Base-by-base conservation (phyloP, 139 green algal genomes). In the Tetraselmis striata region DNA sequence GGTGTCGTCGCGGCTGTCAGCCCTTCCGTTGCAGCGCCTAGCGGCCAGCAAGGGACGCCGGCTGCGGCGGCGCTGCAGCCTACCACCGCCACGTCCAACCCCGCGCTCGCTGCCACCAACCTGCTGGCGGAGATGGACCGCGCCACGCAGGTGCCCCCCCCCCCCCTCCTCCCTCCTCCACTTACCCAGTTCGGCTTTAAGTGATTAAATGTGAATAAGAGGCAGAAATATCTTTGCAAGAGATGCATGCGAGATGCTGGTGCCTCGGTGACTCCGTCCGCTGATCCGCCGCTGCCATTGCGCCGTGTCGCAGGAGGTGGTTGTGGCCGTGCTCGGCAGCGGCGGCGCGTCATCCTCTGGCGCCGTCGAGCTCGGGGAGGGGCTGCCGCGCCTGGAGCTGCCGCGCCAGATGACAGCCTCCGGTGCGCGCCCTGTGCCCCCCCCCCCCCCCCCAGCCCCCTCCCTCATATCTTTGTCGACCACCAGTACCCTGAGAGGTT, bases 111-210 rank as follows among this genome's bases (percentile, higher is more conserved):
- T 22, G 90, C 88, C 31, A 98, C 95, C 45, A 98, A 98, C 83
- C 80, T 92, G 29, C 88, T 97, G 79, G 85, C 96, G 76, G 94
- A 98, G 18, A 92, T 98, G 2, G 94, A 98, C 85, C 45, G 79
- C 24, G 94, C 92, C 2, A 84, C 91, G 26, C 92, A 98, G 91
- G 87, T 89, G 78, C 18, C 1, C 1, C 2, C 27, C 76, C 2
- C 22, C 18, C 28, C 27, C 28, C 31, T 26, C 77, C 77, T 67
- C 29, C 11, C 67, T 67, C 45, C 18, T 5, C 45, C 45, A n/a
- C n/a, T n/a, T n/a, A n/a, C n/a, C n/a, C n/a, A n/a, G n/a, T n/a
- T n/a, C n/a, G n/a, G n/a, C n/a, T n/a, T n/a, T n/a, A n/a, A n/a
- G n/a, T n/a, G n/a, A n/a, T n/a, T n/a, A n/a, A n/a, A n/a, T n/a